A percentile compares a stretch with the other conserved stretches of the same genome.
Evolutionary conservation across 2,329 filamentous ascomycete species (phyloP).

Genomic region (Fusarium succisae): DNA sequence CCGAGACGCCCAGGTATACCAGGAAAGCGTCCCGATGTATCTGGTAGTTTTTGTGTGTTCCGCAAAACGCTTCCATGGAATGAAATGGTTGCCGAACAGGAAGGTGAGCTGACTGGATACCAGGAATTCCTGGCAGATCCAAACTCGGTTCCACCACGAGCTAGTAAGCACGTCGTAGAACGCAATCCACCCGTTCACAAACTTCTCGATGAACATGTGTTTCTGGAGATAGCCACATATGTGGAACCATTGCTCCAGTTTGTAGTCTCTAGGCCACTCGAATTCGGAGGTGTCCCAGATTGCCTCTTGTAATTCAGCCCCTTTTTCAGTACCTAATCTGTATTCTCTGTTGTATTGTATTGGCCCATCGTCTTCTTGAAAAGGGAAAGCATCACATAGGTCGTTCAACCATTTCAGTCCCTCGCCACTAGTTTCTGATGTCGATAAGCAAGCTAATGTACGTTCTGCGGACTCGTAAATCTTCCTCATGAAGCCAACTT

Average conservation of each 20-base stretch:
- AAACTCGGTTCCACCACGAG: not conserved
- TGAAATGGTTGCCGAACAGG: accelerated
- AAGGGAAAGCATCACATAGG: accelerated
- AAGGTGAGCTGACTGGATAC: accelerated
- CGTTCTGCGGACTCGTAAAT: accelerated
- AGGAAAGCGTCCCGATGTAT: no score
- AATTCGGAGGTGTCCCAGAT: no score
- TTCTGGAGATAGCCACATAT: not conserved
- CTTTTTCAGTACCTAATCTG: no score
- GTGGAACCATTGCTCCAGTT: no score
- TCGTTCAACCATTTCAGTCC: not conserved
- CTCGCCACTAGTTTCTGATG: accelerated
- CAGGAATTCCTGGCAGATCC: not conserved
- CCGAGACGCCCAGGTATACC: no score
- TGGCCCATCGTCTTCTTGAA: not conserved
- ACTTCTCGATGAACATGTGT: accelerated
- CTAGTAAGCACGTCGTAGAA: accelerated
- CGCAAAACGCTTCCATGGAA: not conserved
- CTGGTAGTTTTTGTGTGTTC: accelerated
- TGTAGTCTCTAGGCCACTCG: no score
- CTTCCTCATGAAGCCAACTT: accelerated
- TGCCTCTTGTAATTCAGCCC: no score
- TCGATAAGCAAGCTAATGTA: accelerated
- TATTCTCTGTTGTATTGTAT: not conserved
- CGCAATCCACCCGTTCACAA: not conserved